Conservation (phyloP, 805 yeast species). For the Wickerhamiella vanderwaltii region DNA sequence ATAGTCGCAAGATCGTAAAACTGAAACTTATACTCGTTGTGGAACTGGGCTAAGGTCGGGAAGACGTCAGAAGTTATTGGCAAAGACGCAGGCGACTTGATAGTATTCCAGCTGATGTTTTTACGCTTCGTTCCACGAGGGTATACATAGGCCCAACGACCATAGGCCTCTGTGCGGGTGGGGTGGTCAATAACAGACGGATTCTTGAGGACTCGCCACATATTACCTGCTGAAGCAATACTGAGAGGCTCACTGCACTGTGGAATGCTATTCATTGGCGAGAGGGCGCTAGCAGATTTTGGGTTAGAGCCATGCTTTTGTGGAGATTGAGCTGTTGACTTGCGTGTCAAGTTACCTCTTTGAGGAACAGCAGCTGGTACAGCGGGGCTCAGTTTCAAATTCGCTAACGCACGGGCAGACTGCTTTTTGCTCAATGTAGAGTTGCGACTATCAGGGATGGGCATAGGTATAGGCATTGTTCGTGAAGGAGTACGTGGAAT, state of each 20-base stretch:
- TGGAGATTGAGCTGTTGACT: background rate
- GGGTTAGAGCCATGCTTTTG: background rate
- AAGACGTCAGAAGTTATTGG: slow-evolving; percentile 73
- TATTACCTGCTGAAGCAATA: slow-evolving; percentile 14
- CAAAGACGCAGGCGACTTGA: slow-evolving; percentile 84
- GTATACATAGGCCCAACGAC: slow-evolving; percentile 86
- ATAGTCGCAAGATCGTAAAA: slow-evolving; percentile 56
- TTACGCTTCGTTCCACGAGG: slow-evolving; percentile 57
- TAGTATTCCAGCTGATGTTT: slow-evolving; percentile 81
- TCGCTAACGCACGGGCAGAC: background rate
- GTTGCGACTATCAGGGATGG: slow-evolving; percentile 5
- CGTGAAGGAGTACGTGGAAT: background rate
- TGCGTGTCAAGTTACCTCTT: background rate
- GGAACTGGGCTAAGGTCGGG: slow-evolving; percentile 58
- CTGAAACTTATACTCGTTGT: slow-evolving; percentile 62
- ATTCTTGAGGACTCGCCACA: slow-evolving; percentile 57
- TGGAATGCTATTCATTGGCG: background rate
- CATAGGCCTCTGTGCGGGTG: slow-evolving; percentile 47
- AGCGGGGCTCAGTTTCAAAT: background rate
- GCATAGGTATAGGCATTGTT: slow-evolving; percentile 2
- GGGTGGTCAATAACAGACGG: slow-evolving; percentile 49
- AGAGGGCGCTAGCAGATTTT: background rate
- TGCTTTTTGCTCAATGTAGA: background rate
- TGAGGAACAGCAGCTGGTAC: background rate
- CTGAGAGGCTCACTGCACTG: slow-evolving; percentile 1